Base-by-base conservation (phyloP, 768 basidiomycete species). In the Boletus rex-veris region DNA sequence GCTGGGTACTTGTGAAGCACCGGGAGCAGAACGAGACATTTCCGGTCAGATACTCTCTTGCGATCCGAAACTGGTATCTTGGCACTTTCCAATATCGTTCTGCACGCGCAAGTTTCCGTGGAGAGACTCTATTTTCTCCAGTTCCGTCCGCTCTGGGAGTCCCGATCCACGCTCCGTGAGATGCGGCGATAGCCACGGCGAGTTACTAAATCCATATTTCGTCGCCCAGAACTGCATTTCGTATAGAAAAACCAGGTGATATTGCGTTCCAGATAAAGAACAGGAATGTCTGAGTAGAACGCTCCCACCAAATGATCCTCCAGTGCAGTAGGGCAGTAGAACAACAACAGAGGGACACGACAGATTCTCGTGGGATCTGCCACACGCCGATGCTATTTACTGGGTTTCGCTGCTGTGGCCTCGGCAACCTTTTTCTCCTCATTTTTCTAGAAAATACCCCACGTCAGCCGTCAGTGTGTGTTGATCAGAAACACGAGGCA, bases 361-460 rank as follows among this genome's bases (percentile, higher is more conserved):
- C 56, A 54, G 59, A 58, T 55, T 54, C 60, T 50, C 39, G 41
- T 21, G 48, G 28, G 54, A 52, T 54, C 63, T 58, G 55, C 64
- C 57, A 53, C 46, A 51, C 38, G 50, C 64, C 54, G 49, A 57
- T 61, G 66, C 72, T 73, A 80, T 72, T 80, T 79, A 52, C 55
- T 58, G 38, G 51, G 41, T 56, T 60, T 60, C 26, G 26, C 26
- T 19, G 53, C 66, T 46, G 58, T 57, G 6, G 62, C 53, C 8
- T 64, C 68, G 11, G 69, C 65, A 21, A 67, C 70, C 67, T 74
- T 77, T 53, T 76, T 73, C 33, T 82, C 82, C 2, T 83, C 79
- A 52, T 78, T 81, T 76, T 82, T 81, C 82, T 84, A 58, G 36
- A 48, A 31, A 42, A 38, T 47, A 41, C 24, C 15, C 53, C 42